Evolutionary conservation across 257 asterid genomes (phyloP).

Genomic region (Paraleonurus japonicus): DNA sequence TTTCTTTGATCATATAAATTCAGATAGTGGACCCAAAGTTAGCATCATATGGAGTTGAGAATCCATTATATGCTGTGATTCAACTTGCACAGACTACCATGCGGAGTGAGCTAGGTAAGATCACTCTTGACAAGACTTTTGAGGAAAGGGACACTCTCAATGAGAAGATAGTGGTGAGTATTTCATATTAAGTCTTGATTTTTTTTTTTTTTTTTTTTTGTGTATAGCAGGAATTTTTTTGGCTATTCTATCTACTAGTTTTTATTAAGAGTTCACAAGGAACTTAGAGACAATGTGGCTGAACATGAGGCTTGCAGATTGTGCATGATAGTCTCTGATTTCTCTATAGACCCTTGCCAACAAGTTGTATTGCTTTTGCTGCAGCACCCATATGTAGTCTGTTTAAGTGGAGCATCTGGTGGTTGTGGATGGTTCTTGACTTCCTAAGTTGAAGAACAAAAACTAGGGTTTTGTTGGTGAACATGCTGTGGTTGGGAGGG

Average conservation of each 20-base stretch:
- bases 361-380: background rate
- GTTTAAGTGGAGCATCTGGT: background rate
- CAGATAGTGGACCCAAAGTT: slow-evolving; percentile 88
- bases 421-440: background rate
- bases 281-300: background rate
- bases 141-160: slow-evolving; percentile 91
- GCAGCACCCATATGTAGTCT: background rate
- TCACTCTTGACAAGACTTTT: slow-evolving; percentile 93
- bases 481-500: background rate
- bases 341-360: background rate
- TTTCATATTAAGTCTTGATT: slow-evolving; percentile 8
- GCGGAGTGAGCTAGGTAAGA: slow-evolving; percentile 99
- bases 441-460: background rate
- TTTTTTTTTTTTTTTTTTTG: background rate
- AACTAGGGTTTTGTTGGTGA: background rate
- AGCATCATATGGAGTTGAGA: slow-evolving; percentile 94
- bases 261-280: background rate
- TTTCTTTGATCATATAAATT: background rate
- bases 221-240: background rate
- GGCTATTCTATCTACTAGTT: background rate
- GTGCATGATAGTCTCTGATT: background rate
- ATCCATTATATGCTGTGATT: slow-evolving; percentile 77
- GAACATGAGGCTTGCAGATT: background rate
- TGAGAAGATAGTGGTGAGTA: slow-evolving; percentile 81
- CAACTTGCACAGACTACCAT: slow-evolving; percentile 96